These are phyloP conservation scores for Fusarium sp. DNA, from an alignment of 2,329 filamentous ascomycete species.

Conservation along the genomic window DNA sequence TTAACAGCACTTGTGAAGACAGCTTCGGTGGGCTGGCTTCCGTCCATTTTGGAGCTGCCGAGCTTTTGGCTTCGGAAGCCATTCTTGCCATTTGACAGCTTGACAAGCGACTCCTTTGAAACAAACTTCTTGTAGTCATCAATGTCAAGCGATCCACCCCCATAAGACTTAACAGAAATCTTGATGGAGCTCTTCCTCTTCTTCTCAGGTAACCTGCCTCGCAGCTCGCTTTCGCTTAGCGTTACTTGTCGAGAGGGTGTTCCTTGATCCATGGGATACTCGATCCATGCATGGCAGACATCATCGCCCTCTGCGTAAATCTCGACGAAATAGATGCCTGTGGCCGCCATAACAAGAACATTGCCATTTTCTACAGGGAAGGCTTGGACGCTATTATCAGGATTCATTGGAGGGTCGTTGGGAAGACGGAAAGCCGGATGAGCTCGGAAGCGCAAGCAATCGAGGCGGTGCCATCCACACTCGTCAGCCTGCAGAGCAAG, in stretches of 20 bases:
- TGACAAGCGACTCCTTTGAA: conserved; percentile 80
- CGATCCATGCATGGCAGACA: conserved; percentile 84
- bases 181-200: conserved; percentile 80
- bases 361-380: conserved; percentile 87
- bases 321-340: conserved; percentile 89
- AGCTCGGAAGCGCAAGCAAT: conserved; percentile 88
- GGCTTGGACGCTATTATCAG: conserved; percentile 85
- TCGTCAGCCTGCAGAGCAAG: conserved; percentile 84
- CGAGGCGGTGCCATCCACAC: conserved; percentile 91
- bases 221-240: conserved; percentile 82
- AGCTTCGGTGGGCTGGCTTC: conserved; percentile 78
- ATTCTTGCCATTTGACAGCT: conserved; percentile 77
- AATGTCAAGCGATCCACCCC: conserved; percentile 80
- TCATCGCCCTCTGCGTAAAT: conserved; percentile 86
- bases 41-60: conserved; percentile 80
- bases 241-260: conserved; percentile 79
- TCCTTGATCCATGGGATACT: conserved; percentile 77
- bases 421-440: conserved; percentile 93
- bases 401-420: conserved; percentile 74
- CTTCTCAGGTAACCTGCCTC: conserved; percentile 78
- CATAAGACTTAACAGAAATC: conserved; percentile 82
- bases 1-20: conserved; percentile 79
- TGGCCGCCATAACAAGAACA: conserved; percentile 82
- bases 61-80: conserved; percentile 84
- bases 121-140: conserved; percentile 81